Evolutionary conservation across 2,329 filamentous ascomycete species (phyloP), one percentile per base, ranked within the genome.

Genomic region (Calonectria hongkongensis): DNA sequence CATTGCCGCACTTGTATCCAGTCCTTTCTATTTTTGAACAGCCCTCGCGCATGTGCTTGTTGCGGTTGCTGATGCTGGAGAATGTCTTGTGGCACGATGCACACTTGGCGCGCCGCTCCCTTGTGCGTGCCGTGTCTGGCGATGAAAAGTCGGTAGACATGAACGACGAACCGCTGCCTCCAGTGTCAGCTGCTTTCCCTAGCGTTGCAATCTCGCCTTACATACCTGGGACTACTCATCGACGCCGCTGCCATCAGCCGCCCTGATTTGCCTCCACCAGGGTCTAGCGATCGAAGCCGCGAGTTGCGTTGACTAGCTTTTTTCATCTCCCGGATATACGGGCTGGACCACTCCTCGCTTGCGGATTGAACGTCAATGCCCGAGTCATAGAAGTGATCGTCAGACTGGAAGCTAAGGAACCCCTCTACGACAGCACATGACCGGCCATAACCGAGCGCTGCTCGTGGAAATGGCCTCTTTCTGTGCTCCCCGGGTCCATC

Each of bases 21-120:
- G 70, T 73, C 27, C 75, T 76, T 39, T 77, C 74, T 7, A 78
- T 74, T 30, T 76, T 74, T 4, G 75, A 72, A 48, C 81, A 83
- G 2, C 80, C 81, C 56, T 81, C 76, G 2, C 74, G 77, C 72
- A 78, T 77, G 74, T 83, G 81, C 66, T 83, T 83, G 70, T 82
- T 82, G 28, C 79, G 77, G 65, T 82, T 83, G 71, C 81, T 80
- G 30, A 78, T 68, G 62, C 74, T 83, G 2, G 81, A 79, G 36
- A 83, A 83, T 21, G 71, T 75, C 73, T 82, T 83, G 50, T 70
- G 63, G 45, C 81, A 83, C 13, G 72, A 71, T 1, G 63, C 41
- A 70, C 81, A 83, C 21, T 71, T 51, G 18, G 73, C 21, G 28
- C 67, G 71, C 28, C 71, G 69, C 47, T 70, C 71, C 16, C 51